Base-by-base conservation (phyloP, 2,329 filamentous ascomycete genomes). In the Alternaria incomplexa region DNA sequence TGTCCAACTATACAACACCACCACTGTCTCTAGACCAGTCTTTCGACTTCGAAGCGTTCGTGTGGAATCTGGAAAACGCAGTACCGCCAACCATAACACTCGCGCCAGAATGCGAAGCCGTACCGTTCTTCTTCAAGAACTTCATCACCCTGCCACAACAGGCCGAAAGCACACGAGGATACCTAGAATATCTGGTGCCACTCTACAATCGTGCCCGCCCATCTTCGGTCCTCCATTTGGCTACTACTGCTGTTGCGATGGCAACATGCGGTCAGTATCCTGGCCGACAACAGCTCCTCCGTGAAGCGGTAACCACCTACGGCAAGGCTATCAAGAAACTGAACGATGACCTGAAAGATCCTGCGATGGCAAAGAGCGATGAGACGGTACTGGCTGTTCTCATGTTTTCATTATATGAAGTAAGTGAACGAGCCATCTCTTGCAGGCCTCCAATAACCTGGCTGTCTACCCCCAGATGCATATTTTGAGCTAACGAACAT, bases 51-150 rank as follows among this genome's bases (percentile, higher is more conserved):
- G 65, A 78, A 53, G 68, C 68, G 4, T 77, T 77, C 46, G 48
- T 76, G 23, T 77, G 76, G 76, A 74, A 75, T 43, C 66, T 77
- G 28, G 66, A 76, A 36, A 63, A 71, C 40, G 62, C 60, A 22
- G 59, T 80, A 3, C 75, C 77, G 8, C 58, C 64, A 0, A 72
- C 66, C 13, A 71, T 80, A 28, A 65, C 66, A 2, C 64, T 77
- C 50, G 71, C 76, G 4, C 74, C 77, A 13, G 79, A 81, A 64
- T 73, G 70, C 43, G 77, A 80, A 66, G 79, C 79, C 6, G 74
- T 78, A 3, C 75, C 78, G 2, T 82, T 81, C 71, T 82, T 81
- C 68, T 81, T 82, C 69, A 75, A 75, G 13, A 81, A 82, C 56
- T 81, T 81, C 62, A 77, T 81, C 57, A 68, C 76, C 11, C 65